phyloP scores from a whole-genome alignment of 441 rosid genomes.

The Erodium texanum region DNA sequence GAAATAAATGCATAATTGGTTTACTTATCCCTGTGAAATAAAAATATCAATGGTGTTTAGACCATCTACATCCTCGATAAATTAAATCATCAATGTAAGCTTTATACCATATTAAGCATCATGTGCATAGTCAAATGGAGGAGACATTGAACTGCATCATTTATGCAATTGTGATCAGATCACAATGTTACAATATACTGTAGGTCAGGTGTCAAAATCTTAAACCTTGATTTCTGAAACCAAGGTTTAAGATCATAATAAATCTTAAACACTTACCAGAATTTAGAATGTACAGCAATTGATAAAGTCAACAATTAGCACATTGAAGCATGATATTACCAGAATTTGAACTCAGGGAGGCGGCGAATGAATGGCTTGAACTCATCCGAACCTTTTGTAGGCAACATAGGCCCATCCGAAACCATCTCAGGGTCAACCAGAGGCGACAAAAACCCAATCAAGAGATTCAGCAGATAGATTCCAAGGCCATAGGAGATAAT shows the following conservation, averaged over 20 bases:
- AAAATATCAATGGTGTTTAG: neutral
- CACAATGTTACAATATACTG: neutral
- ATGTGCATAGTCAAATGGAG: neutral
- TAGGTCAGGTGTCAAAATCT: neutral
- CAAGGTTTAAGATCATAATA: too few relatives aligned
- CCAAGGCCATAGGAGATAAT: slow-evolving; percentile 84
- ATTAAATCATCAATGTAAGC: neutral
- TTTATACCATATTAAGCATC: neutral
- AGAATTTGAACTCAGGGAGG: slow-evolving; percentile 90
- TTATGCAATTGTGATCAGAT: neutral
- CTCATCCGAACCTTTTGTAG: slow-evolving; percentile 91
- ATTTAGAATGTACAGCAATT: too few relatives aligned
- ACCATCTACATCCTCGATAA: neutral
- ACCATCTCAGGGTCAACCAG: slow-evolving; percentile 73
- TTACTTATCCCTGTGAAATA: neutral
- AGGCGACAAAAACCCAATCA: slow-evolving; percentile 88
- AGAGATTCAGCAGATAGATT: slow-evolving; percentile 75
- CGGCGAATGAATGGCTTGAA: slow-evolving; percentile 91
- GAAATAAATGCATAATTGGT: neutral
- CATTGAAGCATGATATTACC: slow-evolving; percentile 30
- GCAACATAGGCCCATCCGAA: slow-evolving; percentile 70
- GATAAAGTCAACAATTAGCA: neutral
- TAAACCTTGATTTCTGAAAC: neutral
- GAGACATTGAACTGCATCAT: neutral
- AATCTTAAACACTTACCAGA: neutral